Percentiles rank a stretch among this genome's conserved stretches.
These are phyloP conservation scores for Epichloe coenophiala DNA, from an alignment of 2,329 filamentous ascomycete genomes.

Conservation along the genomic window DNA sequence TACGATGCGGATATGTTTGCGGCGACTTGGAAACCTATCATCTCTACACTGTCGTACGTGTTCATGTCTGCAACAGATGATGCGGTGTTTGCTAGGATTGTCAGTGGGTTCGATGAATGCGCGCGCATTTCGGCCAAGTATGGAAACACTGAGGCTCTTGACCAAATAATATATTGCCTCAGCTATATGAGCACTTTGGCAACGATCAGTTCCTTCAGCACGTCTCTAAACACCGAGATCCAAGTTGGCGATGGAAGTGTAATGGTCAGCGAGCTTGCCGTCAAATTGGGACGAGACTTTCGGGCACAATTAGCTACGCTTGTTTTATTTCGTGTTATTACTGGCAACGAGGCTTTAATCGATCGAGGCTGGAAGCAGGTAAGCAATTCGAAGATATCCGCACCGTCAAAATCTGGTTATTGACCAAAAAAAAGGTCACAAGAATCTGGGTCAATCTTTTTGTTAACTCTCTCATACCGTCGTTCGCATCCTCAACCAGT, in stretches of 20 bases:
- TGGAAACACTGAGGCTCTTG: constrained; percentile 69
- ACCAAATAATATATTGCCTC: constrained; percentile 83
- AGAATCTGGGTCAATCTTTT: constrained; percentile 93
- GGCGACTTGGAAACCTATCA: constrained; percentile 86
- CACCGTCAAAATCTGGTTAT: neutral
- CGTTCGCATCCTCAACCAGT: constrained; percentile 54
- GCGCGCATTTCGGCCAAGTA: constrained; percentile 84
- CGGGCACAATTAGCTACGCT: constrained; percentile 87
- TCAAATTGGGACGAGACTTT: constrained; percentile 88
- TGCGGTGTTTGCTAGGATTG: constrained; percentile 82
- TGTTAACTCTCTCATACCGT: constrained; percentile 81
- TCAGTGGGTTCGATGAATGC: constrained; percentile 92
- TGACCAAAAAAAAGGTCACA: constrained; percentile 46
- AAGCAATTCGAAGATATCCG: constrained; percentile 22
- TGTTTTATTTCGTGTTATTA: constrained; percentile 86
- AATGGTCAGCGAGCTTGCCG: constrained; percentile 96
- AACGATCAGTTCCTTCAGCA: constrained; percentile 63
- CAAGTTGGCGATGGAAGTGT: constrained; percentile 84
- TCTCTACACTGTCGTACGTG: constrained; percentile 91
- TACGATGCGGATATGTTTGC: constrained; percentile 98
- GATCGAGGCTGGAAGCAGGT: constrained; percentile 67
- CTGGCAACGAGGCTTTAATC: constrained; percentile 68
- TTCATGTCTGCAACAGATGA: constrained; percentile 99
- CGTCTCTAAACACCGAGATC: constrained; percentile 84
- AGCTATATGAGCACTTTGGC: constrained; percentile 83